Percentiles rank a stretch among this genome's conserved stretches.
phyloP scores from a whole-genome alignment of 345 rosid species.

The Eucalyptus paniculata region DNA sequence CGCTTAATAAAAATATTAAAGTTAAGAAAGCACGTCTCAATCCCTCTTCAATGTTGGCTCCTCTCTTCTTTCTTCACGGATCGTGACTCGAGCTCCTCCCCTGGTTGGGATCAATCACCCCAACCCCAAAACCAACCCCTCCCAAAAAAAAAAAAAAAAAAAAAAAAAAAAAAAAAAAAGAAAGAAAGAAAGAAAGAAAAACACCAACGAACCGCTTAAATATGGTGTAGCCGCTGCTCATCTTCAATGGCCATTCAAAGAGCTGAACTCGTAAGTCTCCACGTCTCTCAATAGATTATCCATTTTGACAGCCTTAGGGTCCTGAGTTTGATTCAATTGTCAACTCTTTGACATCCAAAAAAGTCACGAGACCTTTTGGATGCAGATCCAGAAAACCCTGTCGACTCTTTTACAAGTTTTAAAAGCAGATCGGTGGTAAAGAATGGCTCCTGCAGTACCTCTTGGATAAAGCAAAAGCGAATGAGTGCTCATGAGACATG shows the following conservation, averaged over 20 bases:
- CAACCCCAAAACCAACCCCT: too few relatives aligned
- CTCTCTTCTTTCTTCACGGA: too few relatives aligned
- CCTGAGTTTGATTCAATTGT: neutral
- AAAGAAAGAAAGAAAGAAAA: fast-evolving
- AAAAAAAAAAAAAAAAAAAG: too few relatives aligned
- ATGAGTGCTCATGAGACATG: neutral
- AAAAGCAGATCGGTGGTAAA: neutral
- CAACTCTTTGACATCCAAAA: neutral
- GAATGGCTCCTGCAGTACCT: neutral
- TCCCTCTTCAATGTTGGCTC: neutral
- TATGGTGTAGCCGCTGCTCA: neutral
- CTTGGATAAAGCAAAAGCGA: neutral
- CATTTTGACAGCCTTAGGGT: neutral
- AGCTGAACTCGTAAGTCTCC: neutral
- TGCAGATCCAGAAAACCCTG: neutral
- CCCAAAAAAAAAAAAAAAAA: too few relatives aligned
- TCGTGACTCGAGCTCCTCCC: neutral
- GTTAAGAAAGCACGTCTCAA: too few relatives aligned
- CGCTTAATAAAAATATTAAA: too few relatives aligned
- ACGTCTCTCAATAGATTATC: neutral
- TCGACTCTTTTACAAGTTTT: neutral
- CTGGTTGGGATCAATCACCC: neutral
- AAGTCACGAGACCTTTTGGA: neutral
- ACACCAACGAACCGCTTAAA: neutral
- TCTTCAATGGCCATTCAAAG: neutral